Conservation (phyloP, 2,329 filamentous ascomycete species). For the Eutypella sp. region DNA sequence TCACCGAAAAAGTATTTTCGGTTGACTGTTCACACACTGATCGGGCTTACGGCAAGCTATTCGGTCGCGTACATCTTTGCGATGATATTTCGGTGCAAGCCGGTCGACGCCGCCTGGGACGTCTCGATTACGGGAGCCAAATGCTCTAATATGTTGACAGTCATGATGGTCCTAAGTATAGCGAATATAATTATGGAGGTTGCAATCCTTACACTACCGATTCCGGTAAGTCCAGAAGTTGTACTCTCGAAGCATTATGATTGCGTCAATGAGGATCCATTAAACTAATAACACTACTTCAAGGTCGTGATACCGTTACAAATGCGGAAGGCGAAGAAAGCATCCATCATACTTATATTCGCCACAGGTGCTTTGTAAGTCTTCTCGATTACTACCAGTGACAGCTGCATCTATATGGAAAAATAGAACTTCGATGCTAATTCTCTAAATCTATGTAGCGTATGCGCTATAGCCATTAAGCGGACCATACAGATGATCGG, state of each 20-base stretch:
- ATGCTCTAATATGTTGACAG: background rate
- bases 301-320: background rate
- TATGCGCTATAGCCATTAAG: background rate
- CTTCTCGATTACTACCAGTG: background rate
- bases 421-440: background rate
- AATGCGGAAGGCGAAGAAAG: background rate
- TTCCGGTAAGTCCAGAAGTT: background rate
- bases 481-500: background rate
- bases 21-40: background rate
- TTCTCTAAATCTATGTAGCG: background rate
- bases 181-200: background rate
- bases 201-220: background rate
- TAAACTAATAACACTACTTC: background rate
- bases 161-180: constrained; percentile 1
- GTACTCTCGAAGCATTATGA: no score
- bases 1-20: background rate
- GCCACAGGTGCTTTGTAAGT: constrained; percentile 1
- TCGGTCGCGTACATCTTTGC: background rate
- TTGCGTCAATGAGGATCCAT: no score
- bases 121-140: background rate
- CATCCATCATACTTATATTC: background rate
- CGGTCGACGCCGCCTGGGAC: background rate
- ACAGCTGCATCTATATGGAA: background rate
- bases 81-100: background rate
- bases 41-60: background rate